Conservation (phyloP, 192 early-diverging fungal genomes). For the Coemansia sp. region DNA sequence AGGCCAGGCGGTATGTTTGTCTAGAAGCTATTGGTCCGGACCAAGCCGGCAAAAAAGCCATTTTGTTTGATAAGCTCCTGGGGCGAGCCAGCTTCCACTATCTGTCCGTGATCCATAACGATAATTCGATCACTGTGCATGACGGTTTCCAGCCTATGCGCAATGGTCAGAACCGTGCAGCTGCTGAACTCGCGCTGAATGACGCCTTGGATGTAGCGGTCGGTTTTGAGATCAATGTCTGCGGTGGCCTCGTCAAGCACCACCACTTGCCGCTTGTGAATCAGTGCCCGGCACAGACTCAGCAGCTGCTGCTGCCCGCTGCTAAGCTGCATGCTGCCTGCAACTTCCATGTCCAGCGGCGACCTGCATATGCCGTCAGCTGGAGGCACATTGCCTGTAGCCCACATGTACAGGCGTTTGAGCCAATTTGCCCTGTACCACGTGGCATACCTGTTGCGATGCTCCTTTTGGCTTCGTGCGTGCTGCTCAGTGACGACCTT, state of each 20-base stretch:
- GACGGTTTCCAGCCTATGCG: conserved; percentile 69
- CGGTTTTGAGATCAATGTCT: conserved; percentile 50
- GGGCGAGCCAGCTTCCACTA: conserved; percentile 65
- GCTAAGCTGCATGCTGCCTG: conserved; percentile 11
- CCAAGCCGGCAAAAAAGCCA: conserved; percentile 13
- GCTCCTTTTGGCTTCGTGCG: no score
- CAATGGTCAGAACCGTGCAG: conserved; percentile 59
- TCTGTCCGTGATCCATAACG: conserved; percentile 65
- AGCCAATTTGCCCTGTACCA: neutral
- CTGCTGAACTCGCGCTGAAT: conserved; percentile 55
- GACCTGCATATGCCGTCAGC: conserved; percentile 22
- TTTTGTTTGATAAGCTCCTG: conserved; percentile 47
- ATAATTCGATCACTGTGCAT: conserved; percentile 66
- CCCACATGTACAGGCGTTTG: neutral
- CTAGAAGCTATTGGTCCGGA: conserved; percentile 10
- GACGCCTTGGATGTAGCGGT: conserved; percentile 13
- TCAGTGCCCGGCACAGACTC: conserved; percentile 58
- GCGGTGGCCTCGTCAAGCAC: conserved; percentile 71
- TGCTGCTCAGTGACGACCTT: neutral
- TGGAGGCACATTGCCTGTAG: conserved; percentile 15
- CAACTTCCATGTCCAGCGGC: neutral
- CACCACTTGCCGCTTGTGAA: conserved; percentile 55
- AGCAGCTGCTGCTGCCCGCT: conserved; percentile 62
- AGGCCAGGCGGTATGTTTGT: no score
- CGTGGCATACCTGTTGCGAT: neutral